These are phyloP conservation scores for Ophiocordyceps polyrhachis-furcata DNA, from an alignment of 2,329 filamentous ascomycete genomes.

Conservation along the genomic window DNA sequence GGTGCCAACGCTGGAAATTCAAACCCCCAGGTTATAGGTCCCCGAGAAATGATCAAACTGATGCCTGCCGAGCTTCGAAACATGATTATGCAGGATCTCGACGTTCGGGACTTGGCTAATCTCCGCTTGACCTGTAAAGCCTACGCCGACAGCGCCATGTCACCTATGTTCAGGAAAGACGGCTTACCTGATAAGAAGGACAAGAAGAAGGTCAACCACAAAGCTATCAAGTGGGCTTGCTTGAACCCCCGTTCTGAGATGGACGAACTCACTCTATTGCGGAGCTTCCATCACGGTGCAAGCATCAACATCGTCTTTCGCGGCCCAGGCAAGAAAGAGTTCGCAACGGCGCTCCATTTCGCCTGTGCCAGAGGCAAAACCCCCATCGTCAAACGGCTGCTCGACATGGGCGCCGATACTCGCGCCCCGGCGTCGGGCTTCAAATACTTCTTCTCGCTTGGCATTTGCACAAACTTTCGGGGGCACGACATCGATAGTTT, in stretches of 20 bases:
- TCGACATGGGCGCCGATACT: neutral
- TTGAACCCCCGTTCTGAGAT: neutral
- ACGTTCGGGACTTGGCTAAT: neutral
- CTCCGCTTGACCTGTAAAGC: neutral
- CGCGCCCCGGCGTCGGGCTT: neutral
- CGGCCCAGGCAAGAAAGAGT: neutral
- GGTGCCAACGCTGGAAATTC: neutral
- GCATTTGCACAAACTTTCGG: neutral
- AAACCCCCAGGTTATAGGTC: neutral
- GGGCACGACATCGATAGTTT: neutral
- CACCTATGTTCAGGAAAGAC: neutral
- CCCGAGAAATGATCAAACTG: neutral
- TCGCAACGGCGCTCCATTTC: neutral
- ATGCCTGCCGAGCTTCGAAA: neutral
- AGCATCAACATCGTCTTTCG: neutral
- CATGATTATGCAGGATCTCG: neutral
- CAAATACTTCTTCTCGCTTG: too few species aligned
- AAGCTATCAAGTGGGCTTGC: neutral
- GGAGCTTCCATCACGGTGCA: neutral
- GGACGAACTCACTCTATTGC: neutral
- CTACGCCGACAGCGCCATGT: neutral
- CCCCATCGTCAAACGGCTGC: neutral
- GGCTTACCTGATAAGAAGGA: neutral
- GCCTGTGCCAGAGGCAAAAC: neutral
- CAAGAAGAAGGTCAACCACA: neutral